phyloP scores from a whole-genome alignment of 148 eudicot genomes.

The Hydrangea macrophylla region DNA sequence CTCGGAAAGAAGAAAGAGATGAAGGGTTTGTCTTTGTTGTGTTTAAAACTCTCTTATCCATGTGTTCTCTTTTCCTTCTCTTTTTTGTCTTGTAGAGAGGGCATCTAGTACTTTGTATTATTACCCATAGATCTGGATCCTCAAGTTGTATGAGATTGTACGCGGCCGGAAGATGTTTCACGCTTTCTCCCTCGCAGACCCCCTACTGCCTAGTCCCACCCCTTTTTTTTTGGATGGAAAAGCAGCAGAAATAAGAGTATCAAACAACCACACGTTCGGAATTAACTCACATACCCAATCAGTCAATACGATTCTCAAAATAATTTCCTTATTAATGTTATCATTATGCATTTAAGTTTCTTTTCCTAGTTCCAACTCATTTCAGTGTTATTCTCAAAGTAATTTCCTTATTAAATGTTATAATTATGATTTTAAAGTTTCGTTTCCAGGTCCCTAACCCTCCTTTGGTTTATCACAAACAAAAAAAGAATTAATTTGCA shows the following conservation, averaged over 20 bases:
- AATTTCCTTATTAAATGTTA: too few relatives aligned
- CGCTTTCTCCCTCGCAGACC: neutral
- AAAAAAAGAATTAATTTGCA: too few relatives aligned
- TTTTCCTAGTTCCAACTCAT: too few relatives aligned
- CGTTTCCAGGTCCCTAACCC: too few relatives aligned
- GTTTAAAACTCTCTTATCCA: neutral
- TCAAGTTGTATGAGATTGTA: neutral
- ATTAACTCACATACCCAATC: neutral
- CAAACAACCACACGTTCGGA: too few relatives aligned
- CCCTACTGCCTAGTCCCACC: neutral
- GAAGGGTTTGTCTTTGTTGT: neutral
- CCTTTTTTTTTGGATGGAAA: too few relatives aligned
- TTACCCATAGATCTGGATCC: neutral
- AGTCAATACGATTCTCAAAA: neutral
- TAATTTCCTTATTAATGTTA: neutral
- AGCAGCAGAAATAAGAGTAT: too few relatives aligned
- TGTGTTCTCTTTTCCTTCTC: neutral
- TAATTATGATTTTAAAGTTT: too few relatives aligned
- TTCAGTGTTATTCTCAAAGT: too few relatives aligned
- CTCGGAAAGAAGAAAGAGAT: too few relatives aligned
- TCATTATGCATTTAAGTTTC: too few relatives aligned
- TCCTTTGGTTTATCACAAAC: too few relatives aligned
- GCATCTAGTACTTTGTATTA: neutral
- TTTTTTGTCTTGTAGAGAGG: slow-evolving; percentile 7
- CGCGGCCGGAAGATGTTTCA: neutral